A percentile compares a stretch with the other conserved stretches of the same genome.
Conservation (phyloP, 2,329 filamentous ascomycete species). For the Ophiocordyceps australis region DNA sequence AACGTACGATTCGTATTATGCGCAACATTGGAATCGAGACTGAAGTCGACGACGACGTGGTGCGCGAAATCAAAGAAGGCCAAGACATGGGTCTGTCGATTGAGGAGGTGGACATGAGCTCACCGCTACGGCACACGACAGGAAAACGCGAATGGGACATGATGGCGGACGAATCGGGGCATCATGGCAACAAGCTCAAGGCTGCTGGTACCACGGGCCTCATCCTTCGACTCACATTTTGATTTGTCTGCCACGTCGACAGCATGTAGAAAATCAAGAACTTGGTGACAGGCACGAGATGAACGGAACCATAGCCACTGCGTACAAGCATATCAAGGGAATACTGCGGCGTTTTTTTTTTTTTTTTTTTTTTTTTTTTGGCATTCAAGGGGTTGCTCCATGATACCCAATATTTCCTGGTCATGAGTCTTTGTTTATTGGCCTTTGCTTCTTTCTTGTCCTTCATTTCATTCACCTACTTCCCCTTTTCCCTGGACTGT, state of each 20-base stretch:
- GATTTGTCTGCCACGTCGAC: no score
- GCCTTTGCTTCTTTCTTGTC: no score
- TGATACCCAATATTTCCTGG: no score
- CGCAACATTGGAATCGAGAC: slow-evolving; percentile 63
- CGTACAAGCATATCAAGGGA: background rate
- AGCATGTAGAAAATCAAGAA: background rate
- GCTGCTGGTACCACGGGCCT: background rate
- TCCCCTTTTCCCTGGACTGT: no score
- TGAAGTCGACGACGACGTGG: slow-evolving; percentile 78
- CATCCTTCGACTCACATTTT: slow-evolving; percentile 2
- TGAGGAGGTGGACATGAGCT: slow-evolving; percentile 22
- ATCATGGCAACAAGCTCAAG: background rate
- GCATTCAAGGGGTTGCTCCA: no score
- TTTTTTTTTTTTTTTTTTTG: background rate
- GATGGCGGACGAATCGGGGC: slow-evolving; percentile 30
- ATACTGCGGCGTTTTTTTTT: background rate
- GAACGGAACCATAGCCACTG: background rate
- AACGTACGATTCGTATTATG: slow-evolving; percentile 54
- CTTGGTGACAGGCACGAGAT: background rate
- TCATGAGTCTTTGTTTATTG: no score
- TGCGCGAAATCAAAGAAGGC: slow-evolving; percentile 69
- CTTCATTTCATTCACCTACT: no score
- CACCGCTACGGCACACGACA: slow-evolving; percentile 5
- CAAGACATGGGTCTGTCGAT: slow-evolving; percentile 78
- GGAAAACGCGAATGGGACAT: slow-evolving; percentile 45